Evolutionary conservation across 805 yeast species (phyloP).

Genomic region (Saccharomycopsis schoenii): DNA sequence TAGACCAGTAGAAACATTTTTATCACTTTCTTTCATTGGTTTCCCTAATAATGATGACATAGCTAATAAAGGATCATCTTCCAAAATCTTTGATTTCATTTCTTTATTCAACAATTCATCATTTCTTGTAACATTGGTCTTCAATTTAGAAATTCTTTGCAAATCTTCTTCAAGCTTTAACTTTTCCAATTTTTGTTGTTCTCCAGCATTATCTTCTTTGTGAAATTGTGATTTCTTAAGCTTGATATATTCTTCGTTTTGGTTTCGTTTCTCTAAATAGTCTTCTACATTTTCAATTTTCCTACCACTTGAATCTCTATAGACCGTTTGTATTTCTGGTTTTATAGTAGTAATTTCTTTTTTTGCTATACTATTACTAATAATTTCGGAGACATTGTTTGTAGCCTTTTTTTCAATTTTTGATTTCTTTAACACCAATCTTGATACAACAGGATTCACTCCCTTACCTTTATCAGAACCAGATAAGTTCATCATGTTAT

Average conservation of each 20-base stretch:
- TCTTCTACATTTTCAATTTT: slow-evolving; percentile 5
- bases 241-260: slow-evolving; percentile 1
- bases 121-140: slow-evolving; percentile 8
- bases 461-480: background rate
- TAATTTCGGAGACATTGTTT: background rate
- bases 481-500: background rate
- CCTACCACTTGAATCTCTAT: slow-evolving; percentile 7
- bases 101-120: slow-evolving; percentile 12
- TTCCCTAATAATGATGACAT: slow-evolving; percentile 22
- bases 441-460: background rate
- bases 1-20: background rate
- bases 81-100: slow-evolving; percentile 3
- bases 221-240: background rate
- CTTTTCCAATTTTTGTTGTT: background rate
- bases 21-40: slow-evolving; percentile 17
- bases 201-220: background rate
- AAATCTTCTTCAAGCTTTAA: slow-evolving; percentile 2
- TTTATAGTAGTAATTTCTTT: background rate
- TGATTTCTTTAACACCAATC: background rate
- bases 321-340: slow-evolving; percentile 5
- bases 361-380: background rate
- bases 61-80: slow-evolving; percentile 16
- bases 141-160: background rate
- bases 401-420: background rate
- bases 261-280: background rate